Evolutionary conservation across 2,329 filamentous ascomycete genomes (phyloP).

Genomic region (Fusarium domesticum): DNA sequence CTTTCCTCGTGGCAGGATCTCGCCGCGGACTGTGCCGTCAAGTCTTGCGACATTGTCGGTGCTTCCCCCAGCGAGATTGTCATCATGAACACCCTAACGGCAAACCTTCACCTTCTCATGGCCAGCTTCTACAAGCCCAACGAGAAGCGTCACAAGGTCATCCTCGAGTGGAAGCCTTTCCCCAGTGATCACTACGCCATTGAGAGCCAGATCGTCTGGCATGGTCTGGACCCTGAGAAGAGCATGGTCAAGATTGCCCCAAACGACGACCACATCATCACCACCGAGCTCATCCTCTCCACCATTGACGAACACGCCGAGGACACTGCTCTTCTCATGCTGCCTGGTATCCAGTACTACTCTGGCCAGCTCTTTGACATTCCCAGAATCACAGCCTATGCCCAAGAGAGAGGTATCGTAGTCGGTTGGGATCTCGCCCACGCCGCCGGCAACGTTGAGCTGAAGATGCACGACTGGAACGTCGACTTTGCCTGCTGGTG

Average conservation of each 20-base stretch:
- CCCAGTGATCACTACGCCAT: slow-evolving; percentile 85
- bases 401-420: slow-evolving; percentile 65
- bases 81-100: slow-evolving; percentile 83
- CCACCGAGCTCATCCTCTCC: slow-evolving; percentile 67
- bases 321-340: slow-evolving; percentile 70
- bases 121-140: slow-evolving; percentile 78
- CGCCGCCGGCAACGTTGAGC: slow-evolving; percentile 77
- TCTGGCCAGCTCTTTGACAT: slow-evolving; percentile 89
- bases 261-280: slow-evolving; percentile 56
- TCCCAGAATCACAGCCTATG: slow-evolving; percentile 71
- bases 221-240: slow-evolving; percentile 62
- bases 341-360: slow-evolving; percentile 90
- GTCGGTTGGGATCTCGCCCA: slow-evolving; percentile 90
- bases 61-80: slow-evolving; percentile 71
- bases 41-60: slow-evolving; percentile 72
- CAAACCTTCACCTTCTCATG: slow-evolving; percentile 78
- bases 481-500: slow-evolving; percentile 94
- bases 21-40: slow-evolving; percentile 67
- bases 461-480: slow-evolving; percentile 80
- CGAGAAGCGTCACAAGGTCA: slow-evolving; percentile 66
- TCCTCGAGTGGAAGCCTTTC: slow-evolving; percentile 87
- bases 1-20: slow-evolving; percentile 74
- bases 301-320: slow-evolving; percentile 72
- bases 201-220: slow-evolving; percentile 73
- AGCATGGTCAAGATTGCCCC: slow-evolving; percentile 75